Evolutionary conservation across 768 basidiomycete species (phyloP), one percentile per base, ranked within the genome.

Genomic region (Russula olivacea): DNA sequence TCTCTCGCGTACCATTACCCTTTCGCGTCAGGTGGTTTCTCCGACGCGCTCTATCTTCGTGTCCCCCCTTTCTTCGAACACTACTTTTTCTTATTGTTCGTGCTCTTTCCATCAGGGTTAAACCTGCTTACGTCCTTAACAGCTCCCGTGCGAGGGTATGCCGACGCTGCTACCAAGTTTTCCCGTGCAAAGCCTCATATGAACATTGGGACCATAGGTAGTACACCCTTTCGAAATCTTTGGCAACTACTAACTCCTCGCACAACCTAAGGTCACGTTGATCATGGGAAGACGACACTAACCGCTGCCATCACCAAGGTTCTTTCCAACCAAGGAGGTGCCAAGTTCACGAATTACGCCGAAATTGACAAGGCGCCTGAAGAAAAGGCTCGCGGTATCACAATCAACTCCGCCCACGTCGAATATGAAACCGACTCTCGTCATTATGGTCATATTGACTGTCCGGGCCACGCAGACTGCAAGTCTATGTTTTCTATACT

Each of bases 311-410:
- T 96, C 71, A 99, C 97, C 70, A 98, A 91, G 74, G 89, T 94
- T 60, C 83, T 98, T 59, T 79, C 97, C 30, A 79, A 84, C 67
- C 75, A 77, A 50, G 91, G 91, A 62, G 88, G 86, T 58, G 85
- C 85, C 69, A 77, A 80, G 73, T 98, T 99, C 78, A 91, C 95
- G 66, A 95, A 94, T 81, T 99, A 99, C 80, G 84, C 81, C 54
- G 86, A 93, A 76, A 99, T 99, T 70, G 97, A 99, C 89, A 98
- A 91, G 80, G 97, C 97, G 10, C 97, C 97, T 3, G 97, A 99
- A 77, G 97, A 99, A 80, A 96, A 93, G 77, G 96, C 96, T 65
- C 92, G 97, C 74, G 97, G 97, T 76, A 99, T 99, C 77, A 99
- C 97, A 65, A 99, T 99, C 76, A 94, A 96, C 76, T 96, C 97